Conservation (phyloP, 331 rosid genomes). For the Acacia concinna region DNA sequence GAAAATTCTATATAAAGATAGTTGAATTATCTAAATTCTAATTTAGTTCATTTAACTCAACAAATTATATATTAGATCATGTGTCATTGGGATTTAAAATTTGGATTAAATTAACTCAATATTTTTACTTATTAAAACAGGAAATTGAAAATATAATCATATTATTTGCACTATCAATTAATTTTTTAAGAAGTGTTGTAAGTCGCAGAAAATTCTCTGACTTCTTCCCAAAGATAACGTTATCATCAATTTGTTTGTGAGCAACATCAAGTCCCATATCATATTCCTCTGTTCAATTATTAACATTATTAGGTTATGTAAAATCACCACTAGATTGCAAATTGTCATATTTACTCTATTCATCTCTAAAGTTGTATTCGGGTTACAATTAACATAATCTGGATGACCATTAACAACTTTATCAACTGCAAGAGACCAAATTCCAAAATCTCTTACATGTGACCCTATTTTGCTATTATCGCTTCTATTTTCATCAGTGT, state of each 20-base stretch:
- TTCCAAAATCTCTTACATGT: constrained; percentile 25
- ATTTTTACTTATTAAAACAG: too few species aligned
- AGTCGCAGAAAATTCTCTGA: too few species aligned
- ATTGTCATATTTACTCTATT: constrained; percentile 41
- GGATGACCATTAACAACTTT: constrained; percentile 35
- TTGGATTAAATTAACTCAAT: too few species aligned
- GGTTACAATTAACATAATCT: constrained; percentile 18
- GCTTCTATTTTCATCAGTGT: constrained; percentile 32
- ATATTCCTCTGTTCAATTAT: constrained; percentile 34
- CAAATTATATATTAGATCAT: too few species aligned
- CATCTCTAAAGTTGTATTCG: constrained; percentile 30
- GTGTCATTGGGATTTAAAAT: too few species aligned
- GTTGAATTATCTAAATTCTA: too few species aligned
- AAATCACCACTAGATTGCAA: constrained; percentile 33
- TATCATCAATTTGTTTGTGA: constrained; percentile 33
- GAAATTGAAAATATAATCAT: too few species aligned
- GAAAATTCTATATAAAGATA: too few species aligned
- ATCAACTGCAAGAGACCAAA: constrained; percentile 21
- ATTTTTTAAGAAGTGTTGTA: too few species aligned
- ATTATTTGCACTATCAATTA: too few species aligned
- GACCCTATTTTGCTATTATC: constrained; percentile 11
- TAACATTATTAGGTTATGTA: constrained; percentile 33
- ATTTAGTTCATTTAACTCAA: too few species aligned
- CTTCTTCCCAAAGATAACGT: too few species aligned
- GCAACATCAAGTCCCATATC: constrained; percentile 34